A percentile compares a stretch with the other conserved stretches of the same genome.
Conservation (phyloP, 2,329 filamentous ascomycete species). For the Tolypocladium inflatum region DNA sequence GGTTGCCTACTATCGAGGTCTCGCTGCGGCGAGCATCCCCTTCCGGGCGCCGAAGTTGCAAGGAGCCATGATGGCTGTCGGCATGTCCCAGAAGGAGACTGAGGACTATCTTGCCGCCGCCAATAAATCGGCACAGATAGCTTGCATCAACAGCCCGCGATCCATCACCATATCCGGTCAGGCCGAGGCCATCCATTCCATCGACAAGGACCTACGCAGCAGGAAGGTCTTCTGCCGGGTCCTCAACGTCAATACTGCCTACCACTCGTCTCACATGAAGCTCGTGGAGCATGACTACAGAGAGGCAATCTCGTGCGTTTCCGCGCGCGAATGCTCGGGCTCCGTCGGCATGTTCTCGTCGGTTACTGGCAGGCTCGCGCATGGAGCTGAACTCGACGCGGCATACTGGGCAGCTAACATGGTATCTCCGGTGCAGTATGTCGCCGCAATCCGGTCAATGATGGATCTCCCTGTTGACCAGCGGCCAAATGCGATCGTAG, state of each 20-base stretch:
- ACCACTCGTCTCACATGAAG: conserved; percentile 36
- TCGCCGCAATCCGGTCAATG: conserved; percentile 26
- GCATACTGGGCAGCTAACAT: conserved; percentile 39
- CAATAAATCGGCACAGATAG: conserved; percentile 20
- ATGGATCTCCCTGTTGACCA: conserved; percentile 15
- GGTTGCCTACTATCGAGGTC: conserved; percentile 31
- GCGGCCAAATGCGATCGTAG: conserved; percentile 26
- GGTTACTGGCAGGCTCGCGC: conserved; percentile 20
- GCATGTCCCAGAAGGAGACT: conserved; percentile 19
- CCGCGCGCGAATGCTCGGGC: conserved; percentile 5
- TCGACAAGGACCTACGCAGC: conserved; percentile 20
- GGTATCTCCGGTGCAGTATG: conserved; percentile 33
- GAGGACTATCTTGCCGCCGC: conserved; percentile 14
- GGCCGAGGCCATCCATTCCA: conserved; percentile 16
- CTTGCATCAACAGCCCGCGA: conserved; percentile 34
- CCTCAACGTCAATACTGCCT: conserved; percentile 28
- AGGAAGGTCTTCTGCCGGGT: conserved; percentile 23
- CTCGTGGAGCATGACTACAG: conserved; percentile 26
- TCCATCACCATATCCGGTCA: conserved; percentile 35
- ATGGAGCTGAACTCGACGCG: conserved; percentile 16
- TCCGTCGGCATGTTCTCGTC: conserved; percentile 30
- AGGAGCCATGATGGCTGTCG: conserved; percentile 33
- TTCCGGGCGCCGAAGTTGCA: conserved; percentile 15
- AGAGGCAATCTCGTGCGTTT: conserved; percentile 14
- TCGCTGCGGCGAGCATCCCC: conserved; percentile 19